These are phyloP conservation scores for Cymbomonas tetramitiformis DNA, from an alignment of 139 green algal species.

Conservation along the genomic window DNA sequence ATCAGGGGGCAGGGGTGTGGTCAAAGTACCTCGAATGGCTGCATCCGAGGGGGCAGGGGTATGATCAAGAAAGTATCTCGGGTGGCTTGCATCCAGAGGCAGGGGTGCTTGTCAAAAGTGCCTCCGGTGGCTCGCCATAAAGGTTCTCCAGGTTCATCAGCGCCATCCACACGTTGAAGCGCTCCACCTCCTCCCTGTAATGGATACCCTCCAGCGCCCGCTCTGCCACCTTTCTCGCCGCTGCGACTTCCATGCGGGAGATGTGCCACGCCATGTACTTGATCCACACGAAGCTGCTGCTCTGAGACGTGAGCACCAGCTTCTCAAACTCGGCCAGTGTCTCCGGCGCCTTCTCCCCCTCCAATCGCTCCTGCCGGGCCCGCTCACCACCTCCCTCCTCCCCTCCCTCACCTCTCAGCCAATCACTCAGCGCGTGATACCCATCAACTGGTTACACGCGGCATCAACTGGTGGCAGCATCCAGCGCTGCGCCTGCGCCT, in stretches of 20 bases:
- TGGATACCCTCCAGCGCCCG: conserved; percentile 69
- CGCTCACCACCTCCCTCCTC: too few species aligned
- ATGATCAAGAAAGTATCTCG: neutral
- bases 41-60: too few species aligned
- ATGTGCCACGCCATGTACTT: conserved; percentile 87
- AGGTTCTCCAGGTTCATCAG: conserved; percentile 82
- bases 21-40: too few species aligned
- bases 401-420: neutral
- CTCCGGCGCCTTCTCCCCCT: conserved; percentile 38
- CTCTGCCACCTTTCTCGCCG: conserved; percentile 59
- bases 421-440: neutral
- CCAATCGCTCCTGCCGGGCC: conserved; percentile 38
- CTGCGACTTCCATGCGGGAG: conserved; percentile 51
- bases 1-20: too few species aligned
- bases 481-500: too few species aligned
- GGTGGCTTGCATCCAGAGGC: neutral
- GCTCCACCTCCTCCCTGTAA: conserved; percentile 57
- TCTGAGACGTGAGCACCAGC: conserved; percentile 54
- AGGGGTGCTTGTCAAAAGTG: neutral
- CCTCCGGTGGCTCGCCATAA: conserved; percentile 49
- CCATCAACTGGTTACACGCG: too few species aligned
- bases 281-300: conserved; percentile 76
- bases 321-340: conserved; percentile 63
- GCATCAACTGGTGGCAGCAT: too few species aligned
- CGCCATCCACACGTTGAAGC: conserved; percentile 86